Evolutionary conservation across 2,329 filamentous ascomycete genomes (phyloP).

Genomic region (Fusarium haematococcum): DNA sequence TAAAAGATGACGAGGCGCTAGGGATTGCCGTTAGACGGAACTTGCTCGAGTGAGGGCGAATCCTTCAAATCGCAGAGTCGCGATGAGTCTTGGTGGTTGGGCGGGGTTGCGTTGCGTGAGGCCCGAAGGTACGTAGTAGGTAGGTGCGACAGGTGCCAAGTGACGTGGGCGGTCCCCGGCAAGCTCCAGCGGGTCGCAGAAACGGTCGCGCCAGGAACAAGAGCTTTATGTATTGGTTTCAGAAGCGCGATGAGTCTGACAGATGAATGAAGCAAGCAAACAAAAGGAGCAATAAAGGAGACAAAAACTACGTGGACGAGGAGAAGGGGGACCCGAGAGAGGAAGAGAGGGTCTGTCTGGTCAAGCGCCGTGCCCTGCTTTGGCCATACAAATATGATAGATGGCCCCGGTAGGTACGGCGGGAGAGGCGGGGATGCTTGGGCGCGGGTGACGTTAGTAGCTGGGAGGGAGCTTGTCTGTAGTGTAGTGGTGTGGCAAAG

Average conservation of each 20-base stretch:
- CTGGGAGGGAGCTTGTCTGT: slow-evolving; percentile 22
- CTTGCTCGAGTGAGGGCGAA: slow-evolving; percentile 21
- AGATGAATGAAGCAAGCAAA: not conserved
- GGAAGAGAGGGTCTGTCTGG: slow-evolving; percentile 21
- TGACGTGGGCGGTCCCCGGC: slow-evolving; percentile 28
- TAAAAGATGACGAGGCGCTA: slow-evolving; percentile 9
- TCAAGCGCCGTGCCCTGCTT: slow-evolving; percentile 27
- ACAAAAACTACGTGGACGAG: slow-evolving; percentile 1
- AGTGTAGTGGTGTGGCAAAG: not conserved
- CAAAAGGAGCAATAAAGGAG: slow-evolving; percentile 8
- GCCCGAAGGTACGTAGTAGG: slow-evolving; percentile 5
- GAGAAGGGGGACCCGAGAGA: not conserved
- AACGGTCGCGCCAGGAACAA: slow-evolving; percentile 45
- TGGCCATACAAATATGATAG: slow-evolving; percentile 1
- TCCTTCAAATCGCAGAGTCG: slow-evolving; percentile 2
- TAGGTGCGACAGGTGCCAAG: slow-evolving; percentile 4
- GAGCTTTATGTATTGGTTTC: slow-evolving; percentile 7
- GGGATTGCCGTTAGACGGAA: slow-evolving; percentile 8
- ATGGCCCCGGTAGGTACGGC: not conserved
- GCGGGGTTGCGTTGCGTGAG: slow-evolving; percentile 38
- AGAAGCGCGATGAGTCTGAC: slow-evolving; percentile 2
- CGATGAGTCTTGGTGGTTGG: slow-evolving; percentile 28
- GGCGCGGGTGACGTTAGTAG: slow-evolving; percentile 1
- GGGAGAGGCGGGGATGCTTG: not conserved
- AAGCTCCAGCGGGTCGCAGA: slow-evolving; percentile 46